phyloP scores from a whole-genome alignment of 352 stramenopile genomes.

The Phytopythium delawarense region DNA sequence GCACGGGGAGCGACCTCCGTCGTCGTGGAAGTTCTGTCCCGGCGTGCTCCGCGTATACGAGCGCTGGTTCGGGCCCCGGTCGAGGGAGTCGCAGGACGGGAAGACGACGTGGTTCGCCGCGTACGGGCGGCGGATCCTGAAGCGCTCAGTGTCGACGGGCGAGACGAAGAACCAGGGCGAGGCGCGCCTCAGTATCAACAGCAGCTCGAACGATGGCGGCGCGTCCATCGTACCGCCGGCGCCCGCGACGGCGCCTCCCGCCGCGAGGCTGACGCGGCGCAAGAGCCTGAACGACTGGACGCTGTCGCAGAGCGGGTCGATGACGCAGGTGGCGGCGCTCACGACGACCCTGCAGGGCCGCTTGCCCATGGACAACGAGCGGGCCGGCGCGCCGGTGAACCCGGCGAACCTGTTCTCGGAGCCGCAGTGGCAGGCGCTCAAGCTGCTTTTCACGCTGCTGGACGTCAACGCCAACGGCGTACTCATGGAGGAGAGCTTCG shows the following conservation, averaged over 20 bases:
- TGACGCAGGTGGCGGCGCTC: constrained; percentile 28
- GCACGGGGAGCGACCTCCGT: not conserved
- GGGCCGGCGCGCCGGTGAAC: not conserved
- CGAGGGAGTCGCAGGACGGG: not conserved
- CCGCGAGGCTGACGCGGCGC: constrained; percentile 12
- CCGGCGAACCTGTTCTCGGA: constrained; percentile 62
- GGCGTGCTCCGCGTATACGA: constrained; percentile 69
- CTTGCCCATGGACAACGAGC: constrained; percentile 10
- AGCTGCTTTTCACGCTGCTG: constrained; percentile 67
- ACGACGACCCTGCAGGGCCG: constrained; percentile 28
- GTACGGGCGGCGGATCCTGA: not conserved
- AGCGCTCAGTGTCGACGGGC: constrained; percentile 24
- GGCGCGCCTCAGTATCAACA: constrained; percentile 2
- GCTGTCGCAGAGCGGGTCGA: constrained; percentile 14
- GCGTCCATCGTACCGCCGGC: constrained; percentile 9
- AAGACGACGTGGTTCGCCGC: not conserved
- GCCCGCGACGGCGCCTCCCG: constrained; percentile 10
- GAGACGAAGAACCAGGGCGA: constrained; percentile 11
- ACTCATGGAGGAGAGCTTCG: constrained; percentile 78
- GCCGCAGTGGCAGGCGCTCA: constrained; percentile 69
- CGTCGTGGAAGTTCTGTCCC: constrained; percentile 50
- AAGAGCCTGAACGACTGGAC: constrained; percentile 41
- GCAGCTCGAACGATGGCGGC: not conserved
- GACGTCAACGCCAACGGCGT: constrained; percentile 66
- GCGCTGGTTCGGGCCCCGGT: constrained; percentile 32